A percentile compares a stretch with the other conserved stretches of the same genome.
Evolutionary conservation across 805 yeast species (phyloP).

Genomic region (Candida succiphila): DNA sequence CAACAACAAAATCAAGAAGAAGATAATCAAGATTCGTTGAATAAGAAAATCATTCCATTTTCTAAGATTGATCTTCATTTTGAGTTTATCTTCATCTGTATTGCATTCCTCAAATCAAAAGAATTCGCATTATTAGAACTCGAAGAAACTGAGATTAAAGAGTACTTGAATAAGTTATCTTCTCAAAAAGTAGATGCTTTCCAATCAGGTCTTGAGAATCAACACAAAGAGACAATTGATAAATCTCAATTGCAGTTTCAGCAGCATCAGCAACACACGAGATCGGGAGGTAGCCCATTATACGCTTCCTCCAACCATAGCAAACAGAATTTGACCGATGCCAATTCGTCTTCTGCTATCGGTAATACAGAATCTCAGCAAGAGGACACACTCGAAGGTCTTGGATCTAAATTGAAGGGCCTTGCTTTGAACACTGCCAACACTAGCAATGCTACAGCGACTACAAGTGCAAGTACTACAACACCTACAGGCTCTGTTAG

Average conservation of each 20-base stretch:
- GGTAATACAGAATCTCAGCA: no score
- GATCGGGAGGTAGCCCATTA: no score
- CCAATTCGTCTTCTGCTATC: no score
- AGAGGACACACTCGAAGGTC: no score
- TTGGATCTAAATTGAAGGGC: no score
- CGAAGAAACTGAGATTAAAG: conserved; percentile 84
- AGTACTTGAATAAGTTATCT: conserved; percentile 53
- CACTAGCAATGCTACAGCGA: background rate
- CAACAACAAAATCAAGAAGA: conserved; percentile 10
- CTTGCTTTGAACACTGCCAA: no score
- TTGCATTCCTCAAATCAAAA: conserved; percentile 73
- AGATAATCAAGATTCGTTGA: background rate
- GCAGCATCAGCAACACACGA: background rate
- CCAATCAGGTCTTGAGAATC: conserved; percentile 8
- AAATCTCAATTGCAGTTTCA: background rate
- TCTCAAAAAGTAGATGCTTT: conserved; percentile 29
- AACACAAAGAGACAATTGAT: conserved; percentile 1
- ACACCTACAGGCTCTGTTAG: background rate
- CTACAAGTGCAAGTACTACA: background rate
- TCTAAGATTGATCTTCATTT: conserved; percentile 65
- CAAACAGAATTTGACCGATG: no score
- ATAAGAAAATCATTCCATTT: conserved; percentile 31
- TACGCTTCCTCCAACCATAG: background rate
- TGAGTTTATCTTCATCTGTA: conserved; percentile 63
- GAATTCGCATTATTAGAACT: conserved; percentile 73